phyloP scores from a whole-genome alignment of 2,329 filamentous ascomycete species.

The Fusarium sp. region DNA sequence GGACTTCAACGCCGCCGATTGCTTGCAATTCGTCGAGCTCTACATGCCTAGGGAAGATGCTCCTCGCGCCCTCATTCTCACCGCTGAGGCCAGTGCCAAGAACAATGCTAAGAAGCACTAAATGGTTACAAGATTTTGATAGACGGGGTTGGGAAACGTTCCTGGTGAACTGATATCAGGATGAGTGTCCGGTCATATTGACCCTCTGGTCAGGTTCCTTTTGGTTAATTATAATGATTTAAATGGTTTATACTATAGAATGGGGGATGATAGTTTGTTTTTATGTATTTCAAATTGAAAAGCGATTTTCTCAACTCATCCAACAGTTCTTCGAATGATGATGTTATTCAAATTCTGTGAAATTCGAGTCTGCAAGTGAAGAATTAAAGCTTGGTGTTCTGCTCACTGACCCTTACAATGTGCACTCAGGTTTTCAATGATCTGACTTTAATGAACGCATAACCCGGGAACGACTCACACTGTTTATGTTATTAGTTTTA shows the following conservation, averaged over 20 bases:
- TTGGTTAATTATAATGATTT: conserved; percentile 39
- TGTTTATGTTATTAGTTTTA: not conserved
- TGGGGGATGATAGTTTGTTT: conserved; percentile 14
- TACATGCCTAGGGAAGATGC: conserved; percentile 85
- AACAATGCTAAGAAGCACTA: conserved; percentile 66
- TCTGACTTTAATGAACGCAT: not conserved
- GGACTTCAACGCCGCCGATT: conserved; percentile 68
- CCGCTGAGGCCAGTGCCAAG: conserved; percentile 76
- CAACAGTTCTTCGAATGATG: not conserved
- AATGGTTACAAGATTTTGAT: conserved; percentile 11
- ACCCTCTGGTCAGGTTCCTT: conserved; percentile 15
- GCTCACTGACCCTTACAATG: not conserved
- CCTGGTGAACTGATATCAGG: conserved; percentile 26
- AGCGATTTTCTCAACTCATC: conserved; percentile 28
- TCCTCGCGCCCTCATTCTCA: conserved; percentile 74
- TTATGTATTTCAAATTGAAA: conserved; percentile 39
- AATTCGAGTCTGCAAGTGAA: not conserved
- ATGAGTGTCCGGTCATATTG: conserved; percentile 10
- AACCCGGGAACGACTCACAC: not conserved
- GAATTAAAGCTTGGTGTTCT: not conserved
- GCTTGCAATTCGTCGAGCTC: conserved; percentile 80
- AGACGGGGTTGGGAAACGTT: conserved; percentile 23
- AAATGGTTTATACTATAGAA: conserved; percentile 38
- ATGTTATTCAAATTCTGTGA: not conserved
- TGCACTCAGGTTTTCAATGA: not conserved